Percentiles rank a stretch among this genome's conserved stretches.
phyloP scores from a whole-genome alignment of 2,329 filamentous ascomycete genomes.

The Colletotrichum navitas region DNA sequence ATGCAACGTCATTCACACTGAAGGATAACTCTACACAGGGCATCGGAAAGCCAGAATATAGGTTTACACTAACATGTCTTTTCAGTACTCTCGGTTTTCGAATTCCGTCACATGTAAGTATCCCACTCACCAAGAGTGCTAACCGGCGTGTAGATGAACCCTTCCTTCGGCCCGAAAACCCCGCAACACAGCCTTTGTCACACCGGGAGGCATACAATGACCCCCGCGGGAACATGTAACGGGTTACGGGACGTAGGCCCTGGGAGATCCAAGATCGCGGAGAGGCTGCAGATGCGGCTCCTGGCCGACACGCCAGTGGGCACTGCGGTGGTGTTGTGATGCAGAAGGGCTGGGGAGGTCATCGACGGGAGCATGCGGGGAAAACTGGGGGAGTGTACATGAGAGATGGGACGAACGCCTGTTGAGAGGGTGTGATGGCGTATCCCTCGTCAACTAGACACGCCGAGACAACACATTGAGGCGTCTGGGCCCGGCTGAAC shows the following conservation, averaged over 20 bases:
- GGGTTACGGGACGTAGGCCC: not conserved
- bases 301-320: not conserved
- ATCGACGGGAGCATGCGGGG: not conserved
- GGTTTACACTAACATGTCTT: not conserved
- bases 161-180: not conserved
- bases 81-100: not conserved
- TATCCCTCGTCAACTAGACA: not conserved
- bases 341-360: conserved; percentile 3
- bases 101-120: too few relatives aligned
- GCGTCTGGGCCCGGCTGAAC: conserved; percentile 21
- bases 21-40: not conserved
- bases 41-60: not conserved
- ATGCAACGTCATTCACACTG: not conserved
- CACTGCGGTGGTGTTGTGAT: not conserved
- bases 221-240: not conserved
- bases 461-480: not conserved
- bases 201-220: not conserved
- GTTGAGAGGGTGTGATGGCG: conserved; percentile 25
- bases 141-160: not conserved
- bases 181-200: not conserved
- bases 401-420: conserved; percentile 22
- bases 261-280: conserved; percentile 2
- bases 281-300: conserved; percentile 12
- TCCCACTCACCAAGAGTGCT: not conserved
- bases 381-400: not conserved